Conservation (phyloP, 768 basidiomycete genomes). For the Lepiota venenata region DNA sequence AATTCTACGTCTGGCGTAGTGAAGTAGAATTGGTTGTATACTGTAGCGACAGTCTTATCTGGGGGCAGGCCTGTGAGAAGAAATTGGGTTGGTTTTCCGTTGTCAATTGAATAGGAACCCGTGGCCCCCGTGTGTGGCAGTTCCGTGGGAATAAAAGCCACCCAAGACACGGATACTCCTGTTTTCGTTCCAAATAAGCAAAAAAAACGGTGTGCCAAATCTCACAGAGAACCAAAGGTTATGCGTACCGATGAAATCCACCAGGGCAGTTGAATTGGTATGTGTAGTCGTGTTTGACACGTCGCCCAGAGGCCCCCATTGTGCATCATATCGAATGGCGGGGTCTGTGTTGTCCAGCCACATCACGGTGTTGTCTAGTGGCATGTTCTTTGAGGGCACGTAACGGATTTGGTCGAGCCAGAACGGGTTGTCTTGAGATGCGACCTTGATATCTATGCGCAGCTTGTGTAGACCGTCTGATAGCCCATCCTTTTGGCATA, state of each 20-base stretch:
- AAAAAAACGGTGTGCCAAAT: constrained; percentile 10
- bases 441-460: constrained; percentile 16
- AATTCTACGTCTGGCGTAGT: constrained; percentile 16
- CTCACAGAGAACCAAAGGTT: too few relatives aligned
- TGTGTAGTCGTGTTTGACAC: constrained; percentile 17
- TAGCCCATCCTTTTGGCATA: constrained; percentile 19
- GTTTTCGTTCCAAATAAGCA: constrained; percentile 6
- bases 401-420: constrained; percentile 26
- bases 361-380: constrained; percentile 16
- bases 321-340: constrained; percentile 16
- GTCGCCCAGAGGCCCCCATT: constrained; percentile 19
- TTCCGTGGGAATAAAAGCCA: constrained; percentile 10
- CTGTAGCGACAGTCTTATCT: background rate
- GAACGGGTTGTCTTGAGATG: constrained; percentile 19
- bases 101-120: constrained; percentile 21
- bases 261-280: constrained; percentile 13
- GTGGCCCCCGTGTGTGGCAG: constrained; percentile 6
- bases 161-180: constrained; percentile 14
- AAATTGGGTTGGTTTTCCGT: constrained; percentile 14
- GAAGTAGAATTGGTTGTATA: constrained; percentile 25
- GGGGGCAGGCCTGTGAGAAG: constrained; percentile 18
- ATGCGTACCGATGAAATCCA: constrained; percentile 24
- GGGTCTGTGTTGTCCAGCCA: constrained; percentile 20
- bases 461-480: constrained; percentile 23
- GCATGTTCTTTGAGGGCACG: constrained; percentile 18